Conservation (phyloP, 2,329 filamentous ascomycete genomes). For the Talaromyces piceae region DNA sequence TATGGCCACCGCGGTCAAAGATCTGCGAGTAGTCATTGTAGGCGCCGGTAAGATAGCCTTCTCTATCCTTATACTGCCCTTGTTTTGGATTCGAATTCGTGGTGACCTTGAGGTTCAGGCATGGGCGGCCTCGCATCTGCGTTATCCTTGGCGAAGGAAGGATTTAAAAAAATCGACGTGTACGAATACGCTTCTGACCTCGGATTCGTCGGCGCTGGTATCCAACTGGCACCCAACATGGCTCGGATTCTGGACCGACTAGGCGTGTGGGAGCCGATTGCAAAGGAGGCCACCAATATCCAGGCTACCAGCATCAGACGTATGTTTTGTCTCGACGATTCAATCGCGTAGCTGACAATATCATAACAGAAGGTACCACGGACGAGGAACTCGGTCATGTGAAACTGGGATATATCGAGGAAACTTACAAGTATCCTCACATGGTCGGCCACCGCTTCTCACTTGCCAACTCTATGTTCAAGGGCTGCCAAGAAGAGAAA, state of each 20-base stretch:
- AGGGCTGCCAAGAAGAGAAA: constrained; percentile 58
- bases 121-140: constrained; percentile 72
- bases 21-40: constrained; percentile 40
- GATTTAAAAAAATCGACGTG: constrained; percentile 65
- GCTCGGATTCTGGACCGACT: constrained; percentile 65
- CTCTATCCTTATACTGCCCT: not conserved
- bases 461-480: constrained; percentile 61
- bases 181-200: constrained; percentile 67
- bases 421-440: constrained; percentile 66
- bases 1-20: constrained; percentile 23
- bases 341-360: not conserved
- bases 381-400: constrained; percentile 65
- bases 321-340: constrained; percentile 25
- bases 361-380: constrained; percentile 52
- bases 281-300: constrained; percentile 62
- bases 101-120: constrained; percentile 38
- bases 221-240: constrained; percentile 79
- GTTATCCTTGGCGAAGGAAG: constrained; percentile 66
- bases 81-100: not conserved
- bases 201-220: constrained; percentile 77
- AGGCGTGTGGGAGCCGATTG: constrained; percentile 65
- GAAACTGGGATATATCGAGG: constrained; percentile 57
- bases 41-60: constrained; percentile 38
- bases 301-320: constrained; percentile 64
- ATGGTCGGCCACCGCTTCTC: constrained; percentile 72